These are phyloP conservation scores for Colletotrichum plurivorum DNA, from an alignment of 2,329 filamentous ascomycete genomes.

Conservation along the genomic window DNA sequence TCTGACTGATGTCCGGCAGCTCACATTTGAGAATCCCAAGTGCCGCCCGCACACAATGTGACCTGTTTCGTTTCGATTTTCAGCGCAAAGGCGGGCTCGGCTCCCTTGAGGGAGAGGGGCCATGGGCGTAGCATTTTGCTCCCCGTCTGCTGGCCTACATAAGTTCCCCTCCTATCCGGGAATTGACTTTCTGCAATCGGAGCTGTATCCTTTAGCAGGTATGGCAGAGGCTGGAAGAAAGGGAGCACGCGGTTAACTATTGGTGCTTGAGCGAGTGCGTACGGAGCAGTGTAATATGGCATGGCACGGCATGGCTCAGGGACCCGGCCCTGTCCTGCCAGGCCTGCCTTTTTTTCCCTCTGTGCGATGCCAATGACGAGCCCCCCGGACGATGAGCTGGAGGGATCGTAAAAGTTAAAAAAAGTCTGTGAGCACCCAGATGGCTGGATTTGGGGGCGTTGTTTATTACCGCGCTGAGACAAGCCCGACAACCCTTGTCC, in stretches of 20 bases:
- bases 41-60: slow-evolving; percentile 33
- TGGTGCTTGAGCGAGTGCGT: background rate
- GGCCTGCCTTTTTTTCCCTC: background rate
- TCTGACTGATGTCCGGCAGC: background rate
- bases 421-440: slow-evolving; percentile 39
- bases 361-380: slow-evolving; percentile 31
- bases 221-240: slow-evolving; percentile 15
- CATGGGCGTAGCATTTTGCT: background rate
- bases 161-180: slow-evolving; percentile 9
- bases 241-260: background rate
- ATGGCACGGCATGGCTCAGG: slow-evolving; percentile 8
- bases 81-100: background rate
- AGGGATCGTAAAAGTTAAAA: slow-evolving; percentile 41
- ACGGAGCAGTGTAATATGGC: background rate
- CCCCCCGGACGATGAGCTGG: slow-evolving; percentile 39
- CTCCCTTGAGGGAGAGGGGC: background rate
- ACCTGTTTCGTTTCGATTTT: slow-evolving; percentile 36
- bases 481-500: slow-evolving; percentile 32
- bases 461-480: slow-evolving; percentile 40
- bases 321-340: slow-evolving; percentile 14
- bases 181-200: slow-evolving; percentile 36
- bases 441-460: slow-evolving; percentile 40
- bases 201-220: slow-evolving; percentile 2
- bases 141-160: background rate
- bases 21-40: slow-evolving; percentile 8